Evolutionary conservation across 2,329 filamentous ascomycete genomes (phyloP), one percentile per base, ranked within the genome.

Genomic region (Fusarium sp.): DNA sequence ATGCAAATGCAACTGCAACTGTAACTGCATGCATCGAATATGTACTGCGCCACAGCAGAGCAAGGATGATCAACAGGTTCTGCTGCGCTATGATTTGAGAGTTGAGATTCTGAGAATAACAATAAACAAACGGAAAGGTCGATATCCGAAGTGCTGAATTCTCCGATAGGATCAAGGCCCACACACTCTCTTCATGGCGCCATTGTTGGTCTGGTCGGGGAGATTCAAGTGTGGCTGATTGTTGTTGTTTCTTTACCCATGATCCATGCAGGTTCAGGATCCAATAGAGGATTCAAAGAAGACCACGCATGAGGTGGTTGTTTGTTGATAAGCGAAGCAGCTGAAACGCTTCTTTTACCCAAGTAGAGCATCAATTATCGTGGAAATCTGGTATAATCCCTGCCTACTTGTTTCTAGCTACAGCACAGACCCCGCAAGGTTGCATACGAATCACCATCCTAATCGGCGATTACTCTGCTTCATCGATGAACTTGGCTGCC

Each of bases 41-140:
- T 70, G 63, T 67, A 60, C 37, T 39, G 54, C 54, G 58, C 67
- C 67, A 65, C 67, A 63, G 68, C 37, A 16, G 18, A 11, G 5
- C 49, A 26, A 52, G 49, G 63, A 53, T 58, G 18, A 63, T 42
- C 42, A 65, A 61, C 59, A 65, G 55, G 65, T 61, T 62, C 45
- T 69, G 54, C 41, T 59, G 39, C 19, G 30, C 18, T 63, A 25
- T 63, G 58, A 70, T 68, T 65, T 59, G 57, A 58, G 31, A 12
- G 23, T 12, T 59, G 57, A 58, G 31, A 12, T 23, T 12, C 19
- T 30, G 25, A 44, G 41, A 70, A 57, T 59, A 70, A 70, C 34
- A 51, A 69, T 42, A 70, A 70, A 70, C 67, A 68, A 68, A 56
- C 42, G 53, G 66, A 69, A 71, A 65, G 52, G 59, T 73, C 46